A percentile compares a stretch with the other conserved stretches of the same genome.
phyloP scores from a whole-genome alignment of 2,329 filamentous ascomycete genomes.

The Rhynchosporium graminicola region DNA sequence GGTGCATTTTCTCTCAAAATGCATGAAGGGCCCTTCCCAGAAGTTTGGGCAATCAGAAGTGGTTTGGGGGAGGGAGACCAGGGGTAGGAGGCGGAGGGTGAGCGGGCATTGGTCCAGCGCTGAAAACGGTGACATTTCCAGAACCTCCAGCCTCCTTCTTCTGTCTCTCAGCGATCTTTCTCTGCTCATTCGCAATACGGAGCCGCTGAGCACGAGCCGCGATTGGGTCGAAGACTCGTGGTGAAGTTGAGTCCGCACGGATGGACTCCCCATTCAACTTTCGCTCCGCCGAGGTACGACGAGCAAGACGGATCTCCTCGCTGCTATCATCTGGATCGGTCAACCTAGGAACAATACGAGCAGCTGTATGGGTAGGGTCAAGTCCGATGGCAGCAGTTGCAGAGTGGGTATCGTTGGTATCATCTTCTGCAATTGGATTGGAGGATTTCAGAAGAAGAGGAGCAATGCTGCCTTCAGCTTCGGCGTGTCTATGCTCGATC shows the following conservation, averaged over 20 bases:
- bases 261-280: slow-evolving; percentile 2
- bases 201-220: slow-evolving; percentile 1
- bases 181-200: slow-evolving; percentile 5
- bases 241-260: background rate
- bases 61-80: background rate
- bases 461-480: background rate
- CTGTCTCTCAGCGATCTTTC: background rate
- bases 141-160: background rate
- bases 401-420: background rate
- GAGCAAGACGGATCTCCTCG: background rate
- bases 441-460: background rate
- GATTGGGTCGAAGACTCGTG: background rate
- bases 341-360: background rate
- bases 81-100: slow-evolving; percentile 1
- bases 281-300: slow-evolving; percentile 6
- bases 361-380: background rate
- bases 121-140: background rate
- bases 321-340: background rate
- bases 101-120: background rate
- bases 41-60: background rate
- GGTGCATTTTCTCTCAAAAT: too few species aligned
- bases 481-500: background rate
- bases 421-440: background rate
- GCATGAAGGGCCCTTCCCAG: too few species aligned
- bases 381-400: background rate